Percentiles rank a stretch among this genome's conserved stretches.
These are phyloP conservation scores for Aspergillus fumigatiaffinis DNA, from an alignment of 2,329 filamentous ascomycete species.

Conservation along the genomic window DNA sequence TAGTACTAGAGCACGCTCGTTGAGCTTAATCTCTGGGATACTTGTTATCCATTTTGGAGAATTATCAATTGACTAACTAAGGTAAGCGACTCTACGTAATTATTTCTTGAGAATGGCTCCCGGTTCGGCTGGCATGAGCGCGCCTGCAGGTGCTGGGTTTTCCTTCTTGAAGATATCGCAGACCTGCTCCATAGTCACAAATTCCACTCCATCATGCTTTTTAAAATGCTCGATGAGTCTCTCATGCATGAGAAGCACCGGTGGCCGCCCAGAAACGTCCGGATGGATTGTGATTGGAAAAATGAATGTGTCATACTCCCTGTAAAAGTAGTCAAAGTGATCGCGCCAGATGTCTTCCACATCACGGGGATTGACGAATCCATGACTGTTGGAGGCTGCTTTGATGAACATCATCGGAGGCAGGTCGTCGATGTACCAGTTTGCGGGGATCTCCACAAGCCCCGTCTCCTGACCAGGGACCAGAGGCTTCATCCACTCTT, in stretches of 20 bases:
- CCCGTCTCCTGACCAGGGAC: constrained; percentile 43
- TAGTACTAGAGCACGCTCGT: background rate
- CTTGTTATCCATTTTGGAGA: background rate
- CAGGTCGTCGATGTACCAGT: constrained; percentile 44
- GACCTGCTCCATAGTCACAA: constrained; percentile 25
- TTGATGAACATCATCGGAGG: constrained; percentile 47
- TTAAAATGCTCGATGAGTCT: constrained; percentile 43
- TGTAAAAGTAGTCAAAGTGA: constrained; percentile 65
- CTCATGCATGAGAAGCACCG: constrained; percentile 70
- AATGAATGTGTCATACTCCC: constrained; percentile 71
- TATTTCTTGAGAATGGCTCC: background rate
- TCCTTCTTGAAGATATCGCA: constrained; percentile 7
- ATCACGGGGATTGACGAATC: constrained; percentile 55
- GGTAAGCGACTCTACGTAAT: background rate
- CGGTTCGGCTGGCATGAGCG: background rate
- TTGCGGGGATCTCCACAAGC: constrained; percentile 43
- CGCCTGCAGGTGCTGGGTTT: background rate
- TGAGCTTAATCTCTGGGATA: too few species aligned
- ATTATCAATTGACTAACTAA: background rate
- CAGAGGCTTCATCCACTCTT: constrained; percentile 45
- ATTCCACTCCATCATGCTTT: constrained; percentile 17
- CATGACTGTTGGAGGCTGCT: constrained; percentile 48
- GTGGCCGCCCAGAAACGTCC: constrained; percentile 67
- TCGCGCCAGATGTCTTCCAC: constrained; percentile 62
- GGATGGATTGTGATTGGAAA: constrained; percentile 76